A percentile compares a stretch with the other conserved stretches of the same genome.
phyloP scores from a whole-genome alignment of 352 stramenopile genomes.

The Aphanomyces cochlioides region DNA sequence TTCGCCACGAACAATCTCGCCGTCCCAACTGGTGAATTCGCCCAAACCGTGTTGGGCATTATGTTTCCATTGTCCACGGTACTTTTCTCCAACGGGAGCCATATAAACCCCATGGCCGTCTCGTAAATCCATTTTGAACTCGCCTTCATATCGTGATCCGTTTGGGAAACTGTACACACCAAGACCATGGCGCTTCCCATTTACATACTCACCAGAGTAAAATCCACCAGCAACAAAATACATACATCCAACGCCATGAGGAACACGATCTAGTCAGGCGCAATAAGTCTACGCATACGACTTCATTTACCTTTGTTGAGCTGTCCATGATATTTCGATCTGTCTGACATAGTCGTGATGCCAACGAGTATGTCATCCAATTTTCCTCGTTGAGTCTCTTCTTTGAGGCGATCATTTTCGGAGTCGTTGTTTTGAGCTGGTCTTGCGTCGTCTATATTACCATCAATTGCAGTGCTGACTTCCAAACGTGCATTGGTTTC shows the following conservation, averaged over 20 bases:
- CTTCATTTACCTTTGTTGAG: slow-evolving; percentile 14
- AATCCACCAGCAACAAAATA: slow-evolving; percentile 66
- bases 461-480: too few relatives aligned
- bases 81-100: slow-evolving; percentile 19
- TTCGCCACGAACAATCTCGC: background rate
- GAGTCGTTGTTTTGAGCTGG: too few relatives aligned
- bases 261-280: slow-evolving; percentile 35
- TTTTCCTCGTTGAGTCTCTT: too few relatives aligned
- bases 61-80: slow-evolving; percentile 19
- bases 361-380: background rate
- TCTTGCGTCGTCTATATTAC: too few relatives aligned
- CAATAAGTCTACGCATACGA: background rate
- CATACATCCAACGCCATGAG: slow-evolving; percentile 46
- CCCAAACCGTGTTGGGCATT: slow-evolving; percentile 20
- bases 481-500: too few relatives aligned
- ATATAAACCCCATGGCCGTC: slow-evolving; percentile 39
- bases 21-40: slow-evolving; percentile 6
- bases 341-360: background rate
- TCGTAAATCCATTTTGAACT: slow-evolving; percentile 47
- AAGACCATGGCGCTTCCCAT: slow-evolving; percentile 59
- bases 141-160: slow-evolving; percentile 54
- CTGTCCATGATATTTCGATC: slow-evolving; percentile 20
- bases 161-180: slow-evolving; percentile 53
- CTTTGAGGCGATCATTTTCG: too few relatives aligned
- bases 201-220: slow-evolving; percentile 54